A percentile compares a stretch with the other conserved stretches of the same genome.
Evolutionary conservation across 495 filamentous ascomycete species (phyloP).

Genomic region (Penicillium lagena): DNA sequence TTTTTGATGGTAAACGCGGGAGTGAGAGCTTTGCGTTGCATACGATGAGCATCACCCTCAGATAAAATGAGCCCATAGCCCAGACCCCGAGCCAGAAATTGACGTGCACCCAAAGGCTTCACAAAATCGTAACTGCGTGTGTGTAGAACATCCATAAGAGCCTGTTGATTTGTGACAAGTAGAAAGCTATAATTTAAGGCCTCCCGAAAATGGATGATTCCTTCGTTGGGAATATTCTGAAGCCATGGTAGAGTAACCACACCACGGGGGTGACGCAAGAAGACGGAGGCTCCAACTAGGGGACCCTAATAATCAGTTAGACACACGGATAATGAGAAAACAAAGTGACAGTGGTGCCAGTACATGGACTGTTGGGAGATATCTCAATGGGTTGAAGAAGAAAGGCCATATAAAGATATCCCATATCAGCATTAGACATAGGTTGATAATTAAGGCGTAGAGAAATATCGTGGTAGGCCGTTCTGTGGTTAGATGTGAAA

Average conservation of each 20-base stretch:
- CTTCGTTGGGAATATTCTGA: slow-evolving; percentile 72
- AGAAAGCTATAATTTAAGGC: slow-evolving; percentile 23
- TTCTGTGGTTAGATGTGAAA: too few relatives aligned
- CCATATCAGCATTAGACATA: slow-evolving; percentile 26
- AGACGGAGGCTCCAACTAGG: slow-evolving; percentile 49
- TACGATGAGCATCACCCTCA: slow-evolving; percentile 70
- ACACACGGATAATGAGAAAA: too few relatives aligned
- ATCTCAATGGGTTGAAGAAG: slow-evolving; percentile 62
- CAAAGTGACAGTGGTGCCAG: slow-evolving; percentile 1
- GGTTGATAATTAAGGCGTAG: too few relatives aligned
- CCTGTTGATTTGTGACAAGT: slow-evolving; percentile 36
- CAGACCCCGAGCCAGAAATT: slow-evolving; percentile 59
- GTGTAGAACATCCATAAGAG: slow-evolving; percentile 48
- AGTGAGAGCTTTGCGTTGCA: slow-evolving; percentile 69
- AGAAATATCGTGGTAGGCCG: too few relatives aligned
- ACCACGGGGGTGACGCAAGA: slow-evolving; percentile 55
- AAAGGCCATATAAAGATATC: slow-evolving; percentile 60
- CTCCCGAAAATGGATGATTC: slow-evolving; percentile 71
- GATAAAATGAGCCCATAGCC: slow-evolving; percentile 74
- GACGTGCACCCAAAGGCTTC: slow-evolving; percentile 38
- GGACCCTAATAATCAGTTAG: slow-evolving; percentile 23
- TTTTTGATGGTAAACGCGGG: slow-evolving; percentile 81
- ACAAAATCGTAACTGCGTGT: slow-evolving; percentile 50
- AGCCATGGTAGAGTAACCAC: slow-evolving; percentile 59
- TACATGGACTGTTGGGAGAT: slow-evolving; percentile 54